Conservation (phyloP, 495 filamentous ascomycete species). For the Penicillium cosmopolitanum region DNA sequence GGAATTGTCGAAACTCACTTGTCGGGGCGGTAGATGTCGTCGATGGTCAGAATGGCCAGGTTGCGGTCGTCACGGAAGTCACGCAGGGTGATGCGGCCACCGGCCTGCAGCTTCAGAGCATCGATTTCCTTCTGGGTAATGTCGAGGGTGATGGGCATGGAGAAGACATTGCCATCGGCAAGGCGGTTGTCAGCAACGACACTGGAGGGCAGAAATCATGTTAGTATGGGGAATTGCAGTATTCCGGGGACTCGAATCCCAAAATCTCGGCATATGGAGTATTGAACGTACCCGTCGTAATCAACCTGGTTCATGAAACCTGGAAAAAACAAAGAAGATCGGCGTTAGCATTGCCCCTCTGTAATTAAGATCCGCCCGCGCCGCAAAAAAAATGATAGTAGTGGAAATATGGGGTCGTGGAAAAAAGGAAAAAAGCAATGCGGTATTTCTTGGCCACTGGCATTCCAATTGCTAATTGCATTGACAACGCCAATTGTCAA, state of each 20-base stretch:
- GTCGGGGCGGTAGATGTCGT: constrained; percentile 94
- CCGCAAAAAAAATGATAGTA: constrained; percentile 4
- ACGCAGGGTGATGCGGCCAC: constrained; percentile 80
- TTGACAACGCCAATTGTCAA: neutral
- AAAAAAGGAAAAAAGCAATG: neutral
- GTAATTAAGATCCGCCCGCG: constrained; percentile 15
- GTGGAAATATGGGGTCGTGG: neutral
- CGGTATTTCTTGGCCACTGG: neutral
- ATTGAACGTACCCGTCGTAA: constrained; percentile 76
- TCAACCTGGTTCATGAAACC: constrained; percentile 97
- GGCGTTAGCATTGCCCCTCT: constrained; percentile 36
- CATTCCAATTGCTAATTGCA: neutral
- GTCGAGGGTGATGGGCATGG: constrained; percentile 96
- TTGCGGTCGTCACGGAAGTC: constrained; percentile 97
- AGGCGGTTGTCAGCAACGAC: constrained; percentile 87
- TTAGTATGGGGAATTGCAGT: constrained; percentile 8
- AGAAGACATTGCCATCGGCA: constrained; percentile 88
- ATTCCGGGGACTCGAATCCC: no score
- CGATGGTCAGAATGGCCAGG: constrained; percentile 91
- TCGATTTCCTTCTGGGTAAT: constrained; percentile 73
- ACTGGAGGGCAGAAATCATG: constrained; percentile 45
- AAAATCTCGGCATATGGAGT: no score
- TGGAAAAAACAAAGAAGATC: constrained; percentile 39
- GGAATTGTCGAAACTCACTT: constrained; percentile 64
- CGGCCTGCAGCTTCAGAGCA: constrained; percentile 71